Conservation (phyloP, 2,329 filamentous ascomycete genomes). For the Fusarium solani-melongenae region DNA sequence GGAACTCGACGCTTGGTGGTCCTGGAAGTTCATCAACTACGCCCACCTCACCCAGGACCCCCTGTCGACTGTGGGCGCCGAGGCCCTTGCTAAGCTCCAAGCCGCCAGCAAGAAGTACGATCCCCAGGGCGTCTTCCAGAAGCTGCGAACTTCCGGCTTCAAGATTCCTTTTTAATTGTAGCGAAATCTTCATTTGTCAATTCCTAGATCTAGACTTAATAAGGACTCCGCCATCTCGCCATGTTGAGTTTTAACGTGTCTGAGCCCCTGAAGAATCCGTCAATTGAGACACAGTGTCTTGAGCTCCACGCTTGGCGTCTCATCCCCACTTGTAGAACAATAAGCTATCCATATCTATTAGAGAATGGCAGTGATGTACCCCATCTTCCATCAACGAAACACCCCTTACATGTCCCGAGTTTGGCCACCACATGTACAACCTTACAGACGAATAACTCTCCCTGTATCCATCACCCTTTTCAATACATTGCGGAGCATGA, state of each 20-base stretch:
- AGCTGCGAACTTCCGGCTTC: conserved; percentile 46
- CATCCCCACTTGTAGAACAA: background rate
- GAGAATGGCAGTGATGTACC: background rate
- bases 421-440: background rate
- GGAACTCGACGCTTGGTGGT: conserved; percentile 40
- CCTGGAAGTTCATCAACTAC: conserved; percentile 58
- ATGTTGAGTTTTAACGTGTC: background rate
- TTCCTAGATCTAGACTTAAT: background rate
- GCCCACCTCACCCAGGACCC: conserved; percentile 53
- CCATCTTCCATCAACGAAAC: background rate
- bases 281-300: background rate
- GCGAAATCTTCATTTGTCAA: background rate
- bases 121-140: conserved; percentile 52
- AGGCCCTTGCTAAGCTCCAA: conserved; percentile 49
- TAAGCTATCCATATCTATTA: background rate
- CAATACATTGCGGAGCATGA: background rate
- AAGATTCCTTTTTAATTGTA: conserved; percentile 41
- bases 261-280: background rate
- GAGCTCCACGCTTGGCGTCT: background rate
- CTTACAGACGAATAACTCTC: background rate
- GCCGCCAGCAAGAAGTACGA: conserved; percentile 51
- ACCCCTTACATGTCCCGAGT: background rate
- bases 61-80: conserved; percentile 51
- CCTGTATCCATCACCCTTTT: background rate
- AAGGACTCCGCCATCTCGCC: background rate